Evolutionary conservation across 2,329 filamentous ascomycete genomes (phyloP).

Genomic region (Immersiporthe knoxdaviesiana): DNA sequence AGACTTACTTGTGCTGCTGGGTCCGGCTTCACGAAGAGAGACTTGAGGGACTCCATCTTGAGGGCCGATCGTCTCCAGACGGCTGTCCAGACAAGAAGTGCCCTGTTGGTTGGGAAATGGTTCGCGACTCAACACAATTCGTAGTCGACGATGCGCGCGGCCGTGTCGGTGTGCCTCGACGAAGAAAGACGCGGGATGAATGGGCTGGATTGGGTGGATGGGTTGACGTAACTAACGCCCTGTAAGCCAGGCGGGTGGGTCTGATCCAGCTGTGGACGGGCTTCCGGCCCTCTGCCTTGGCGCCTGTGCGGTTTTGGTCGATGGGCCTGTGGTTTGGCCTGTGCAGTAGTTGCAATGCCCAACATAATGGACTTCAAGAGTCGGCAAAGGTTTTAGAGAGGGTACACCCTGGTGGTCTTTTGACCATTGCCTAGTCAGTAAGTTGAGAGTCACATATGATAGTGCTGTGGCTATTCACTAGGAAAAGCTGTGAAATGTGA

Average conservation of each 20-base stretch:
- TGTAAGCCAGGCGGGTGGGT: conserved; percentile 19
- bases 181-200: conserved; percentile 8
- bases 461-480: not conserved
- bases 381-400: not conserved
- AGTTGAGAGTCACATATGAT: not conserved
- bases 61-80: conserved; percentile 25
- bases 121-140: not conserved
- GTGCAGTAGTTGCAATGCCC: not conserved
- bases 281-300: not conserved
- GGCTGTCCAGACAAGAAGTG: conserved; percentile 8
- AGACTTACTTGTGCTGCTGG: conserved; percentile 82
- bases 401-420: not conserved
- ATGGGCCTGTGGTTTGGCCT: not conserved
- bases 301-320: not conserved
- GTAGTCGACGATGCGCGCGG: not conserved
- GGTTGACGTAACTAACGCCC: conserved; percentile 29
- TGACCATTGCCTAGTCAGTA: not conserved
- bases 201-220: not conserved
- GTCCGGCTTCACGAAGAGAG: conserved; percentile 89
- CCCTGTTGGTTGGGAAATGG: not conserved
- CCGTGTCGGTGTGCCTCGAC: conserved; percentile 12
- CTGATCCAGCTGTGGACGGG: not conserved
- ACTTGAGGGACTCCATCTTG: conserved; percentile 83
- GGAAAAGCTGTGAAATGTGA: not conserved
- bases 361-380: not conserved